These are phyloP conservation scores for Blastocystis sp. DNA, from an alignment of 352 stramenopile species.

Conservation along the genomic window DNA sequence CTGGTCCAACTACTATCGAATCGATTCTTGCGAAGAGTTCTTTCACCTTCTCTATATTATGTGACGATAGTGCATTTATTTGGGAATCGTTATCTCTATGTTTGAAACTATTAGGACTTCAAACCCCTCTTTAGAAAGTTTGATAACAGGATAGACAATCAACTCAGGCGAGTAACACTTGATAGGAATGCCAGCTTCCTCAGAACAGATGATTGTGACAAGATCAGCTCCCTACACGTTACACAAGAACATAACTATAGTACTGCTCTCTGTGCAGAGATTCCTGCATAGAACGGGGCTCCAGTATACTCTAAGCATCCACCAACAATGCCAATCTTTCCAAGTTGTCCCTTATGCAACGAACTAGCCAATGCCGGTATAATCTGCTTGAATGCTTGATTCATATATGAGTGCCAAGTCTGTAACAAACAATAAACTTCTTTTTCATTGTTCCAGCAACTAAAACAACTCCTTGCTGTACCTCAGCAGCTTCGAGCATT, in stretches of 20 bases:
- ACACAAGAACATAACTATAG: neutral
- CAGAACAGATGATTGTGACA: slow-evolving; percentile 86
- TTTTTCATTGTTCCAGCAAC: neutral
- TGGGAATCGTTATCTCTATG: neutral
- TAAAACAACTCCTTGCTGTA: neutral
- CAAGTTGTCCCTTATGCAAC: slow-evolving; percentile 66
- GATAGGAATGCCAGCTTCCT: slow-evolving; percentile 85
- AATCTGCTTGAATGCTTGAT: neutral
- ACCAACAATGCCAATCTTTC: slow-evolving; percentile 82
- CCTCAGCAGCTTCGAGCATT: neutral
- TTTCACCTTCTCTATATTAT: neutral
- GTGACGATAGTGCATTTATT: neutral
- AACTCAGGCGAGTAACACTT: slow-evolving; percentile 80
- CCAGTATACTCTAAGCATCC: slow-evolving; percentile 92
- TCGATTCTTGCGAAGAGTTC: slow-evolving; percentile 65
- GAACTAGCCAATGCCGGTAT: neutral
- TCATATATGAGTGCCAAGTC: neutral
- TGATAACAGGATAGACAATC: slow-evolving; percentile 52
- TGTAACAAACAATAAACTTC: neutral
- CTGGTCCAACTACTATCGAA: slow-evolving; percentile 81
- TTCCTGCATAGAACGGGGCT: slow-evolving; percentile 89
- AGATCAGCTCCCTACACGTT: slow-evolving; percentile 79
- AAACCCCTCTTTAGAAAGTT: neutral
- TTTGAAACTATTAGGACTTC: neutral
- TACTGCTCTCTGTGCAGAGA: slow-evolving; percentile 79